Conservation (phyloP, 345 rosid species). For the Angophora floribunda region DNA sequence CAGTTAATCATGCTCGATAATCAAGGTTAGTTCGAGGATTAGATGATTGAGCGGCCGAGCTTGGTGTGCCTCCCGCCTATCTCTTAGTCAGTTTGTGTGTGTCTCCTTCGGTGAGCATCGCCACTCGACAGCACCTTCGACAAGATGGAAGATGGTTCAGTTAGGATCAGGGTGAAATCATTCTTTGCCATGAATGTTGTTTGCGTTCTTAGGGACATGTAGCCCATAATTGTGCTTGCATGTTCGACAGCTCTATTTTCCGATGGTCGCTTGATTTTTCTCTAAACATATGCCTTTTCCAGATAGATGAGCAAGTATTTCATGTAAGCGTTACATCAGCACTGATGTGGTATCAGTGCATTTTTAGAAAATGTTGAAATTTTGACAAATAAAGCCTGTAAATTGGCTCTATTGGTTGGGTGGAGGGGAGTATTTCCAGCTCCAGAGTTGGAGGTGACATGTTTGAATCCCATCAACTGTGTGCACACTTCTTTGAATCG, state of each 20-base stretch:
- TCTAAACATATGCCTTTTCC: not conserved
- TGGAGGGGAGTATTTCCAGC: not conserved
- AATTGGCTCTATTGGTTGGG: not conserved
- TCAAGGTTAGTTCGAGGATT: not conserved
- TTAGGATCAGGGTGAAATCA: not conserved
- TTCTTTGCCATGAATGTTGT: constrained; percentile 5
- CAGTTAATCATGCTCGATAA: not conserved
- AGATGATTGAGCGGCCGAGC: not conserved
- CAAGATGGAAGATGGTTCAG: not conserved
- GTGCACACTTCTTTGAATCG: not conserved
- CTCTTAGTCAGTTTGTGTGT: not conserved
- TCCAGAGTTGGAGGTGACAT: not conserved
- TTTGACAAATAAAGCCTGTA: too few species aligned
- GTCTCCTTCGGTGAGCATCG: not conserved
- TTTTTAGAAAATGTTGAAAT: not conserved
- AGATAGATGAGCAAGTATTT: not conserved
- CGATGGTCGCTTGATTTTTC: not conserved
- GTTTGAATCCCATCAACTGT: not conserved
- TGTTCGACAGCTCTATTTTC: not conserved
- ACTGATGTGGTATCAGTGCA: not conserved
- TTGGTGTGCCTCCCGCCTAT: not conserved
- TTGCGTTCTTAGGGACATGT: constrained; percentile 23
- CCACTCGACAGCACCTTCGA: constrained; percentile 2
- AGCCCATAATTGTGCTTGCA: constrained; percentile 26
- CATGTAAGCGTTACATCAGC: not conserved